Conservation (phyloP, 139 green algal species). For the Volvox reticuliferus region DNA sequence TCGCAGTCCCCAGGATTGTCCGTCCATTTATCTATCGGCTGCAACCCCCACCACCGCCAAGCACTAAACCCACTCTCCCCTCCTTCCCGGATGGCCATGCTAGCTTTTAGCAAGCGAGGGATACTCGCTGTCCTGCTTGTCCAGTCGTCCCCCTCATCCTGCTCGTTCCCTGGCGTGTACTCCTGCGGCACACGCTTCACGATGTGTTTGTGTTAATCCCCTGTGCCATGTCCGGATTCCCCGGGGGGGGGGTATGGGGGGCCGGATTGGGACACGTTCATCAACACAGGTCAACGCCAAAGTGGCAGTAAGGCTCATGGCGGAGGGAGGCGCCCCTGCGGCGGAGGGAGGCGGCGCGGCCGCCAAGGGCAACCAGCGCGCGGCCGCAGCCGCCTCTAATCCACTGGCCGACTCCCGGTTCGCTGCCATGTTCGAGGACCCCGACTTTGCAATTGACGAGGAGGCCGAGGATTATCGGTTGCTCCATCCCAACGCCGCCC, state of each 20-base stretch:
- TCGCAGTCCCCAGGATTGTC: not conserved
- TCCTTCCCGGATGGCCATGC: not conserved
- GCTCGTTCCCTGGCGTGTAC: too few species aligned
- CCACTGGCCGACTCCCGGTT: conserved; percentile 80
- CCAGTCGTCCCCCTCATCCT: too few species aligned
- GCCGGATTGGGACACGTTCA: too few species aligned
- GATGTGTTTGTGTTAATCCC: too few species aligned
- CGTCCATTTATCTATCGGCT: not conserved
- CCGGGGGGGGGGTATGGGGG: too few species aligned
- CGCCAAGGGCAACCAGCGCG: conserved; percentile 6
- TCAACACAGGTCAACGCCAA: conserved; percentile 80
- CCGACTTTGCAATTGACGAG: conserved; percentile 89
- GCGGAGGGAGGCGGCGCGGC: conserved; percentile 35
- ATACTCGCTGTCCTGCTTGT: too few species aligned
- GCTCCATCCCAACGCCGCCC: conserved; percentile 90
- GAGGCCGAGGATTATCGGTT: conserved; percentile 81
- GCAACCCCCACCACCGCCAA: not conserved
- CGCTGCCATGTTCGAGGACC: conserved; percentile 88
- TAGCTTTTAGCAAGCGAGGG: too few species aligned
- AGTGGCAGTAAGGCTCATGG: conserved; percentile 77
- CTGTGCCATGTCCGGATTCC: too few species aligned
- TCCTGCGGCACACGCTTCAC: too few species aligned
- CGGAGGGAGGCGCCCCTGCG: conserved; percentile 50
- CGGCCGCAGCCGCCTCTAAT: conserved; percentile 45
- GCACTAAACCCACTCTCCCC: not conserved